phyloP scores from a whole-genome alignment of 257 asterid species.

The Dorcoceras hygrometricum region DNA sequence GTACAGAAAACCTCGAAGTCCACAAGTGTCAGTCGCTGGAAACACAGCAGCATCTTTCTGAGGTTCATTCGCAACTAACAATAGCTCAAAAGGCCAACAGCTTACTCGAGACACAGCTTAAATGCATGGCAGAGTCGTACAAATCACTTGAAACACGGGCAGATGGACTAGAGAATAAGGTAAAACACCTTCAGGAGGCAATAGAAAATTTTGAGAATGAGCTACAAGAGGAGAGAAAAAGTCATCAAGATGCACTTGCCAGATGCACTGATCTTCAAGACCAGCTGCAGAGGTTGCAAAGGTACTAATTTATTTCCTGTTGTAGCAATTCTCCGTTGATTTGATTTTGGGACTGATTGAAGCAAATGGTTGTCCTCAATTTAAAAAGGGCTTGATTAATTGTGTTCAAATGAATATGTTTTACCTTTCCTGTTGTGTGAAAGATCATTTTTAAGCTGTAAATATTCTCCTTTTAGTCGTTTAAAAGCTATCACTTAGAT shows the following conservation, averaged over 20 bases:
- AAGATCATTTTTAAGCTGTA: neutral
- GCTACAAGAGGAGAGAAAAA: slow-evolving; percentile 66
- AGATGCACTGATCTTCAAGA: slow-evolving; percentile 75
- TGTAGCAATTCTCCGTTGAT: neutral
- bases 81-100: slow-evolving; percentile 75
- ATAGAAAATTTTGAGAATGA: slow-evolving; percentile 55
- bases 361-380: slow-evolving; percentile 6
- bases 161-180: slow-evolving; percentile 65
- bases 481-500: neutral
- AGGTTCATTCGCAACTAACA: slow-evolving; percentile 68
- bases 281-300: slow-evolving; percentile 58
- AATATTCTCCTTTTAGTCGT: neutral
- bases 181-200: slow-evolving; percentile 54
- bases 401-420: neutral
- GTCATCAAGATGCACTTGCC: slow-evolving; percentile 50
- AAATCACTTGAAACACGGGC: slow-evolving; percentile 75
- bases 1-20: slow-evolving; percentile 55
- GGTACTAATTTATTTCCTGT: neutral
- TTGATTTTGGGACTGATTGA: slow-evolving; percentile 7
- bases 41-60: slow-evolving; percentile 71
- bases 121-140: slow-evolving; percentile 97
- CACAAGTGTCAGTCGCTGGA: slow-evolving; percentile 62
- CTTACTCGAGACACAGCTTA: slow-evolving; percentile 93
- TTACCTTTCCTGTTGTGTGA: neutral
- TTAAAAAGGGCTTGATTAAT: neutral